A percentile compares a stretch with the other conserved stretches of the same genome.
These are phyloP conservation scores for Polygonum aviculare DNA, from an alignment of 148 eudicot species.

Conservation along the genomic window DNA sequence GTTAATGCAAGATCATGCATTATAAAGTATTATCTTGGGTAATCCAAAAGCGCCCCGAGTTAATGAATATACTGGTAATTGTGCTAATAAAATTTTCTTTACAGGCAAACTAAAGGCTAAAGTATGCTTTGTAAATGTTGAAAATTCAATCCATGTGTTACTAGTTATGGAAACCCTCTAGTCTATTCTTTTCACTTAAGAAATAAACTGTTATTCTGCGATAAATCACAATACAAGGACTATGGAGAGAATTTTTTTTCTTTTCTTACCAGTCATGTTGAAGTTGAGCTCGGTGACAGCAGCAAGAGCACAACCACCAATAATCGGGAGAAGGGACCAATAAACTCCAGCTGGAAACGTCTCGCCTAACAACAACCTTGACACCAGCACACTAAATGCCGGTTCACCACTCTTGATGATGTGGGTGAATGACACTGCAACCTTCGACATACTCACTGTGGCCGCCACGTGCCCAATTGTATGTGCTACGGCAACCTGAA, in stretches of 20 bases:
- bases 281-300: slow-evolving; percentile 16
- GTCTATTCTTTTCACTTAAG: background rate
- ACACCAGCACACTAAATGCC: slow-evolving; percentile 14
- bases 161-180: background rate
- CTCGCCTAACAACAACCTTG: slow-evolving; percentile 15
- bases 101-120: background rate
- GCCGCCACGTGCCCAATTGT: slow-evolving; percentile 15
- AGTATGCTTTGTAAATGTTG: background rate
- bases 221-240: background rate
- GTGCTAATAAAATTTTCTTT: background rate
- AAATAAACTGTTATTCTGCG: background rate
- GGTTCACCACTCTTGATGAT: slow-evolving; percentile 16
- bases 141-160: background rate
- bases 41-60: too few species aligned
- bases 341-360: slow-evolving; percentile 13
- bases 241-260: background rate
- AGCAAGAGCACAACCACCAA: slow-evolving; percentile 15
- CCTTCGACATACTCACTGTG: slow-evolving; percentile 16
- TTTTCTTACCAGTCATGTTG: slow-evolving; percentile 11
- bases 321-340: slow-evolving; percentile 13
- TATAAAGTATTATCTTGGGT: too few species aligned
- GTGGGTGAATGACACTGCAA: slow-evolving; percentile 16
- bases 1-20: too few species aligned
- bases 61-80: background rate
- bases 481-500: slow-evolving; percentile 14